Conservation (phyloP, 2,329 filamentous ascomycete genomes). For the Orbilia brochopaga region DNA sequence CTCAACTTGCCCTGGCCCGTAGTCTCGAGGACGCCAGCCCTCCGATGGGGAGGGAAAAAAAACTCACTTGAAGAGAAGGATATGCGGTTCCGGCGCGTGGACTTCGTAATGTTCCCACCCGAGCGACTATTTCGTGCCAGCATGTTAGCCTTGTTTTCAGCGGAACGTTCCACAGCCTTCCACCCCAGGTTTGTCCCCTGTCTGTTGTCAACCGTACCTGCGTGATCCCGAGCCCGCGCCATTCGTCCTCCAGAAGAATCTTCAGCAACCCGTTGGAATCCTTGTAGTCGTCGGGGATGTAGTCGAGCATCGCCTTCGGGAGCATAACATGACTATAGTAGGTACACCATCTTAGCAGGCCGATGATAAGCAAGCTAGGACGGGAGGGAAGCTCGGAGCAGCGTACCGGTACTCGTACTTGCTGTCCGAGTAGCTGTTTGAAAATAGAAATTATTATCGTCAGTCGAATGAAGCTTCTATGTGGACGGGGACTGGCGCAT, state of each 20-base stretch:
- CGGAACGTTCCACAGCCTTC: constrained; percentile 69
- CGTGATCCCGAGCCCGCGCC: constrained; percentile 94
- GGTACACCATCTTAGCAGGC: constrained; percentile 12
- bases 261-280: constrained; percentile 88
- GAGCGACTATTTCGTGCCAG: constrained; percentile 58
- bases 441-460: no score
- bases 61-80: constrained; percentile 94
- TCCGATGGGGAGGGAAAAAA: background rate
- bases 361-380: background rate
- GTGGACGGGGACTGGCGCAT: constrained; percentile 4
- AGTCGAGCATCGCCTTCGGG: constrained; percentile 97
- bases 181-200: background rate
- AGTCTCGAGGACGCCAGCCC: background rate
- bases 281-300: constrained; percentile 92
- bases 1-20: background rate
- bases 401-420: constrained; percentile 82
- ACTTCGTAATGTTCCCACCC: constrained; percentile 99
- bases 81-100: constrained; percentile 97
- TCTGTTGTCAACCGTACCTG: constrained; percentile 67
- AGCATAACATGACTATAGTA: constrained; percentile 80
- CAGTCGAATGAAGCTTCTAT: background rate
- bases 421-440: constrained; percentile 81
- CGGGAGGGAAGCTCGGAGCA: background rate
- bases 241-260: constrained; percentile 97
- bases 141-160: background rate